Base-by-base conservation (phyloP, 345 rosid genomes). In the Corchorus olitorius region DNA sequence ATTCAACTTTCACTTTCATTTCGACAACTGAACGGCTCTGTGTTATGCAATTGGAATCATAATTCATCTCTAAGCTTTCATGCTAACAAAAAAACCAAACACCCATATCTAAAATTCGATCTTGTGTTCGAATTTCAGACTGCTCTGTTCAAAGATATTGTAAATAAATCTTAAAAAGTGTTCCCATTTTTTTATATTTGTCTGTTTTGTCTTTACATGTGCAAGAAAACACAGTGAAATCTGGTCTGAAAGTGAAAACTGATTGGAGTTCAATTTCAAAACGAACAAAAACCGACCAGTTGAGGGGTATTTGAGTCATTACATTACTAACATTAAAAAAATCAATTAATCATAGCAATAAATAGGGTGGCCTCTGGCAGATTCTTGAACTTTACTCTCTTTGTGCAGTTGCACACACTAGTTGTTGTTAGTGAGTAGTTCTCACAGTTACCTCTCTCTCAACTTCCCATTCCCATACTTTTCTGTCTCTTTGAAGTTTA, bases 271-370 rank as follows among this genome's bases (percentile, higher is more conserved):
- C 43, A 39, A 27, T 19, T 56, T 19, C 4, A 19, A 22, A 59
- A 58, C 64, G 1, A 12, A 7, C 62, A 22, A 20, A 1, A 61
- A 61, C 2, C 43, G 65, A 61, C 65, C 1, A 52, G 48, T 10
- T 16, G 48, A 52, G 43, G 74, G 74, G 61, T 70, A 70, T 34
- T 70, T 10, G 46, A 70, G 74, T 52, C 48, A 70, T 70, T 70
- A 53, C 14, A 16, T 9, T 9, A 70, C 39, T 45, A 48, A 5
- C 27, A 64, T 64, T 39, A n/a, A 50, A 50, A 65, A 15, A 15
- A 34, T 16, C 15, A 50, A 35, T 10, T 16, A 69, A 33, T 15
- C 59, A 3, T 33, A 16, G 12, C 22, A 22, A 67, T 67, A 67
- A 67, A 14, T 67, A 14, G 1, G 56, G 17, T 17, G 13, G 53